Percentiles rank a stretch among this genome's conserved stretches.
phyloP scores from a whole-genome alignment of 1,139 yeast species.

The Lodderomyces beijingensis region DNA sequence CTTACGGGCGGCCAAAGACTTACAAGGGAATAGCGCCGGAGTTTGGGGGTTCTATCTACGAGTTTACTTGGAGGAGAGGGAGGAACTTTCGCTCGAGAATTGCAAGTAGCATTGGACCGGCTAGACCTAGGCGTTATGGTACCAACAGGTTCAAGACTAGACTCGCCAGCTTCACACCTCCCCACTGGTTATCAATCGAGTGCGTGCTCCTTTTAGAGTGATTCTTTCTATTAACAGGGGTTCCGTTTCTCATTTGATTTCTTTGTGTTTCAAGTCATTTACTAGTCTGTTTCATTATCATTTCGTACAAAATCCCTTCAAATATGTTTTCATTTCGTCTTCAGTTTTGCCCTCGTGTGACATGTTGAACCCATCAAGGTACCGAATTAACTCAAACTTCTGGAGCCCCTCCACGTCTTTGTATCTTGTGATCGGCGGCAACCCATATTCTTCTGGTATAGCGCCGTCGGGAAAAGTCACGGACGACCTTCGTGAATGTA shows the following conservation, averaged over 20 bases:
- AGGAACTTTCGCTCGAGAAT: no score
- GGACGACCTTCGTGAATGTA: slow-evolving; percentile 6
- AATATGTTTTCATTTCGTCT: slow-evolving; percentile 4
- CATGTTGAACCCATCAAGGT: slow-evolving; percentile 11
- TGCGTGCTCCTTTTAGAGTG: not conserved
- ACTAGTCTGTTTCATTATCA: not conserved
- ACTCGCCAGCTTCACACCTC: no score
- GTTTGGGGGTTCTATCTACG: no score
- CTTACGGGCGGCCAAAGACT: no score
- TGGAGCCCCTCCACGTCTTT: slow-evolving; percentile 10
- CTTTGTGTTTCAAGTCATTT: not conserved
- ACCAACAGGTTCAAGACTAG: no score
- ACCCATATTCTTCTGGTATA: slow-evolving; percentile 12
- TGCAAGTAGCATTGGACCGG: no score
- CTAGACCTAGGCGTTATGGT: no score
- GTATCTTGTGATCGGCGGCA: slow-evolving; percentile 9
- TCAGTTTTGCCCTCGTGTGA: slow-evolving; percentile 7
- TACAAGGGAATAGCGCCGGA: no score
- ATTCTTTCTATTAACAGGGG: not conserved
- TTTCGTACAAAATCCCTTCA: slow-evolving; percentile 4
- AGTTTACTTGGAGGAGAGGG: no score
- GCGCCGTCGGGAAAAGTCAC: slow-evolving; percentile 11
- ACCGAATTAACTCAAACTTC: slow-evolving; percentile 12
- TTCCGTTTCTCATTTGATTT: not conserved
- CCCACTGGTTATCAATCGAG: not conserved